Percentiles rank a stretch among this genome's conserved stretches.
Evolutionary conservation across 495 filamentous ascomycete genomes (phyloP).

Genomic region (Aspergillus baeticus): DNA sequence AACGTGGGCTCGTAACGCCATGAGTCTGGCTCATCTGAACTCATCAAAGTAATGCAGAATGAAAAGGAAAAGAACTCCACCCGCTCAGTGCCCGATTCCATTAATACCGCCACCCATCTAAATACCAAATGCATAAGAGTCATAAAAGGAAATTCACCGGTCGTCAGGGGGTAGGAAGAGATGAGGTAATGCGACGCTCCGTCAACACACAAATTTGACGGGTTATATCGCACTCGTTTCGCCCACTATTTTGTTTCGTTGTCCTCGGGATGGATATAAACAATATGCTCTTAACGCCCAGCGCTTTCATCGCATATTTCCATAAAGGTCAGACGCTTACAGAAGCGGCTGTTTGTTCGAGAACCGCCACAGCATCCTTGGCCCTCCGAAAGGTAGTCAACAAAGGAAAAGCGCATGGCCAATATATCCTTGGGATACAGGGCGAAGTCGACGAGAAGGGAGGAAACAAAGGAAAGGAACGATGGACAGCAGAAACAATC

Average conservation of each 20-base stretch:
- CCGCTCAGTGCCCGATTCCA: conserved; percentile 16
- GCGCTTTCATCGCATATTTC: conserved; percentile 3
- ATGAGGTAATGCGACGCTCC: conserved; percentile 12
- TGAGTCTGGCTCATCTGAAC: conserved; percentile 5
- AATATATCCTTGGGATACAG: background rate
- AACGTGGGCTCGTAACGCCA: conserved; percentile 1
- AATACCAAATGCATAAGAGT: conserved; percentile 20
- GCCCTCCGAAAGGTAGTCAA: background rate
- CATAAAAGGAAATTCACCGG: conserved; percentile 11
- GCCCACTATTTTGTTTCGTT: conserved; percentile 1
- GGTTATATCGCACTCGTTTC: background rate
- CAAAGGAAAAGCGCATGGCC: conserved; percentile 9
- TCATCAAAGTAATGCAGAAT: conserved; percentile 14
- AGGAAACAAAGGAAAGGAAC: background rate
- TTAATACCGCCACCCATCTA: conserved; percentile 16
- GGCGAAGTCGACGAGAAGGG: conserved; percentile 7
- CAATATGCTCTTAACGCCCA: conserved; percentile 3
- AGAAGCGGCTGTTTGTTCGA: background rate
- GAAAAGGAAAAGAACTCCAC: conserved; percentile 18
- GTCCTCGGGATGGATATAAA: conserved; percentile 1
- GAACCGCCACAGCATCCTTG: background rate
- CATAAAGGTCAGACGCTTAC: background rate
- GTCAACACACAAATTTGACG: background rate
- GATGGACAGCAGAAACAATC: background rate
- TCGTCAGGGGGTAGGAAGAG: conserved; percentile 19